These are phyloP conservation scores for Kockovaella imperatae DNA, from an alignment of 768 basidiomycete species.

Conservation along the genomic window DNA sequence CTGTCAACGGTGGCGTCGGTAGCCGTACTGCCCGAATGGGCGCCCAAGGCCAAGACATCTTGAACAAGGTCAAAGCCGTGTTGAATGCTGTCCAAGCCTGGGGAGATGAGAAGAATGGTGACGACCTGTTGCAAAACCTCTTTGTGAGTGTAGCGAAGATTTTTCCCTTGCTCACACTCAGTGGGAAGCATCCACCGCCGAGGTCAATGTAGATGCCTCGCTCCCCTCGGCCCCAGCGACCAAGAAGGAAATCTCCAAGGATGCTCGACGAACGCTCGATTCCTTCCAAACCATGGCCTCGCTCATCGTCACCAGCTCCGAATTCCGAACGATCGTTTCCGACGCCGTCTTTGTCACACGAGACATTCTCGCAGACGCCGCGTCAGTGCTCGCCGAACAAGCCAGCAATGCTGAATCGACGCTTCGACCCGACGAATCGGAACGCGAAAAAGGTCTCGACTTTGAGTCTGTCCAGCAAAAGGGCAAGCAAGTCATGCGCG, in stretches of 20 bases:
- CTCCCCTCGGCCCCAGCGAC: constrained; percentile 13
- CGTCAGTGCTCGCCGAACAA: constrained; percentile 42
- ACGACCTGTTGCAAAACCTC: constrained; percentile 44
- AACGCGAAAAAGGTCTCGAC: constrained; percentile 43
- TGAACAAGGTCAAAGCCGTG: constrained; percentile 40
- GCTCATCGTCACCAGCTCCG: constrained; percentile 43
- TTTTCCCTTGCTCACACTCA: constrained; percentile 1
- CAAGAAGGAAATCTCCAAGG: constrained; percentile 33
- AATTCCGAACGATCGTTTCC: constrained; percentile 44
- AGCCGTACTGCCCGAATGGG: constrained; percentile 41
- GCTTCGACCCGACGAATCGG: constrained; percentile 33
- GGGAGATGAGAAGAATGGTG: constrained; percentile 46
- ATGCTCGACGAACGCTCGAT: constrained; percentile 38
- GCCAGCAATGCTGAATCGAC: constrained; percentile 41
- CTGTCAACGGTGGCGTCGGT: constrained; percentile 36
- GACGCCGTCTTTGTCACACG: constrained; percentile 43
- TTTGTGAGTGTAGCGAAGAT: constrained; percentile 21
- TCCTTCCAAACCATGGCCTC: constrained; percentile 43
- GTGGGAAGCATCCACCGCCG: constrained; percentile 42
- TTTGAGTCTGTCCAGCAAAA: constrained; percentile 35
- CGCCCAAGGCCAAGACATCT: constrained; percentile 39
- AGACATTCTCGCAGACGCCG: constrained; percentile 46
- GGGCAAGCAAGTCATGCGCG: constrained; percentile 42
- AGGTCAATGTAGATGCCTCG: constrained; percentile 40
- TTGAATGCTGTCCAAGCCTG: constrained; percentile 37